A percentile compares a stretch with the other conserved stretches of the same genome.
These are phyloP conservation scores for Perkinsus marinus DNA, from an alignment of 169 alveolate species.

Conservation along the genomic window DNA sequence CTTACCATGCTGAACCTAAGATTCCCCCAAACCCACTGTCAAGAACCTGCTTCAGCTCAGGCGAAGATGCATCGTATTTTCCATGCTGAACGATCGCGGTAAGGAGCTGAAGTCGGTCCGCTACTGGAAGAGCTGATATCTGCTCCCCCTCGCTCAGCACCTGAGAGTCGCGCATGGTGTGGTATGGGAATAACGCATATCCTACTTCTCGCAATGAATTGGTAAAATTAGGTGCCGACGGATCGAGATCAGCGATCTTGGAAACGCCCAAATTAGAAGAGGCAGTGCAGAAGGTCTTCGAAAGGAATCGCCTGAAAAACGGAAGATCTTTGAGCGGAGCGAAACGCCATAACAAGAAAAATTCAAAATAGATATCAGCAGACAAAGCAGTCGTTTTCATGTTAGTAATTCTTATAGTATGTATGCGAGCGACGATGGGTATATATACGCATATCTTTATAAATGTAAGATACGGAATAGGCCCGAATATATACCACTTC, in stretches of 20 bases:
- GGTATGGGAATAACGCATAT: neutral
- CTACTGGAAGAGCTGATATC: neutral
- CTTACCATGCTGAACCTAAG: neutral
- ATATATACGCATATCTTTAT: no score
- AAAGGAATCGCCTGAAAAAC: neutral
- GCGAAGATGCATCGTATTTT: neutral
- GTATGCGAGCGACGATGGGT: no score
- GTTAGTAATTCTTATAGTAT: no score
- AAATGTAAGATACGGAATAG: no score
- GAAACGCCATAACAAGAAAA: no score
- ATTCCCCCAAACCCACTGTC: neutral
- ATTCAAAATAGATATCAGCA: no score
- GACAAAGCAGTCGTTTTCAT: no score
- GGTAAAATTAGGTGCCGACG: neutral
- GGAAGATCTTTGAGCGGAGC: no score
- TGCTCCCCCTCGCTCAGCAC: neutral
- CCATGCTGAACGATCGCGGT: neutral
- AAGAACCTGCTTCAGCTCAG: neutral
- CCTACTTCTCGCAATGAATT: neutral
- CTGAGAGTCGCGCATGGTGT: neutral
- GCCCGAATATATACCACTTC: no score
- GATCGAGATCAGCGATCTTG: neutral
- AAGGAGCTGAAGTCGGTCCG: neutral
- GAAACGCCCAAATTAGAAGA: neutral
- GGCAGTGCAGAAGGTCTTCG: neutral